Conservation (phyloP, 192 early-diverging fungal genomes). For the Coemansia sp. region DNA sequence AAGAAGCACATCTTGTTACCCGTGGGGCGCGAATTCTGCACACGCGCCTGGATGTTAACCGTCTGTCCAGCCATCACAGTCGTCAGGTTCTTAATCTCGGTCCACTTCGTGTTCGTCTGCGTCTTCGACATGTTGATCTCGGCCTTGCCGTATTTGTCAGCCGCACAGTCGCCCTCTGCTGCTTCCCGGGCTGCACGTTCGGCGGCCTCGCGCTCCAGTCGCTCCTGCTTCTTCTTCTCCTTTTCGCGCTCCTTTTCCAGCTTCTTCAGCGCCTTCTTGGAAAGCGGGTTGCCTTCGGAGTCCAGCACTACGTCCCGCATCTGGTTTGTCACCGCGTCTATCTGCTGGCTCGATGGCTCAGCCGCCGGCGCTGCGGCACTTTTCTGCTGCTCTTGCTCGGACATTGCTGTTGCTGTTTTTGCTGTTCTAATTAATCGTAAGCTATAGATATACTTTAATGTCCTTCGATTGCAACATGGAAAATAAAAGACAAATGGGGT, state of each 20-base stretch:
- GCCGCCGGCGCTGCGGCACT: background rate
- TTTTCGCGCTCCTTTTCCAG: constrained; percentile 88
- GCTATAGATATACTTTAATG: too few relatives aligned
- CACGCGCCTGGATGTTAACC: constrained; percentile 83
- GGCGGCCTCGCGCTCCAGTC: constrained; percentile 61
- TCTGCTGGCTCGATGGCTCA: constrained; percentile 12
- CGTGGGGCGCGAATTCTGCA: constrained; percentile 86
- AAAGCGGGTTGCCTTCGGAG: constrained; percentile 86
- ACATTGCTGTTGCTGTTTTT: constrained; percentile 19
- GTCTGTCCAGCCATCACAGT: constrained; percentile 67
- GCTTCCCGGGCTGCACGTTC: constrained; percentile 63
- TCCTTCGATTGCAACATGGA: too few relatives aligned
- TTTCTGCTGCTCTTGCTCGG: constrained; percentile 29
- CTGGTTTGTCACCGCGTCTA: constrained; percentile 48
- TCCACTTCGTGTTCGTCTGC: constrained; percentile 67
- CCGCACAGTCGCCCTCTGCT: constrained; percentile 70
- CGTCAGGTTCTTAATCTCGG: constrained; percentile 65
- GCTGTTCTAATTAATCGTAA: background rate
- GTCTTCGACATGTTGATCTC: constrained; percentile 84
- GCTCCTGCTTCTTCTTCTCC: constrained; percentile 67
- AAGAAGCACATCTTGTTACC: constrained; percentile 84
- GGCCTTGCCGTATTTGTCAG: constrained; percentile 82
- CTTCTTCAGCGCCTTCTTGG: constrained; percentile 93
- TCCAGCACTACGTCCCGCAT: constrained; percentile 58
- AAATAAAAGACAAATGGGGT: background rate